Percentiles rank a stretch among this genome's conserved stretches.
Conservation (phyloP, 1,139 yeast species). For the Yarrowia galli region DNA sequence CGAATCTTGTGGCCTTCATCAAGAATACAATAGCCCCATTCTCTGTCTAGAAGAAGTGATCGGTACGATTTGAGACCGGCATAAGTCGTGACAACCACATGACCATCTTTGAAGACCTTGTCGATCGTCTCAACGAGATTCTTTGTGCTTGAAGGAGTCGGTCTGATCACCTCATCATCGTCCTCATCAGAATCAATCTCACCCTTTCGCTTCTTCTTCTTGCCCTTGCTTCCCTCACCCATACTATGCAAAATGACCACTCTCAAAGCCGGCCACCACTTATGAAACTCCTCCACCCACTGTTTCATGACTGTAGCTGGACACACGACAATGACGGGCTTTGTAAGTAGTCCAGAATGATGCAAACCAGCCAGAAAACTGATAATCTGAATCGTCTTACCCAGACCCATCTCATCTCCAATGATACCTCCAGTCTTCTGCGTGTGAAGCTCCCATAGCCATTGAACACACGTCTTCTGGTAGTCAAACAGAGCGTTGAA, state of each 20-base stretch:
- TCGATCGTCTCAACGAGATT: constrained; percentile 55
- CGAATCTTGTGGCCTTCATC: constrained; percentile 98
- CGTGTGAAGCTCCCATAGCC: constrained; percentile 78
- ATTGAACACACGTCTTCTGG: constrained; percentile 84
- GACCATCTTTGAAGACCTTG: constrained; percentile 65
- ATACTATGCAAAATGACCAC: constrained; percentile 88
- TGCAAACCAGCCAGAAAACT: constrained; percentile 91
- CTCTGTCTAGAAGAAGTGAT: constrained; percentile 65
- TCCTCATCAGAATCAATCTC: constrained; percentile 48
- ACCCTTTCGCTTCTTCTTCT: constrained; percentile 52
- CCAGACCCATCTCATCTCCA: constrained; percentile 98
- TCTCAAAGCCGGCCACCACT: constrained; percentile 98
- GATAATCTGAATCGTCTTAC: constrained; percentile 91
- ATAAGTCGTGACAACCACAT: constrained; percentile 87
- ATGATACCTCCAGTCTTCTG: constrained; percentile 94
- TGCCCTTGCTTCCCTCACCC: constrained; percentile 70
- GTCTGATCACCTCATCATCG: constrained; percentile 52
- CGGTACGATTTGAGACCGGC: constrained; percentile 87
- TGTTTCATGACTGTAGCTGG: constrained; percentile 97
- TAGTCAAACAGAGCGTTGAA: constrained; percentile 87
- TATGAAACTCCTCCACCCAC: constrained; percentile 94
- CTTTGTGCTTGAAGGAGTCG: constrained; percentile 16
- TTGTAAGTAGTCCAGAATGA: constrained; percentile 73
- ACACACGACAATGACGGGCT: constrained; percentile 86
- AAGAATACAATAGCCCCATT: constrained; percentile 90